These are phyloP conservation scores for Ambrosia artemisiifolia DNA, from an alignment of 129 eudicot genomes.

Conservation along the genomic window DNA sequence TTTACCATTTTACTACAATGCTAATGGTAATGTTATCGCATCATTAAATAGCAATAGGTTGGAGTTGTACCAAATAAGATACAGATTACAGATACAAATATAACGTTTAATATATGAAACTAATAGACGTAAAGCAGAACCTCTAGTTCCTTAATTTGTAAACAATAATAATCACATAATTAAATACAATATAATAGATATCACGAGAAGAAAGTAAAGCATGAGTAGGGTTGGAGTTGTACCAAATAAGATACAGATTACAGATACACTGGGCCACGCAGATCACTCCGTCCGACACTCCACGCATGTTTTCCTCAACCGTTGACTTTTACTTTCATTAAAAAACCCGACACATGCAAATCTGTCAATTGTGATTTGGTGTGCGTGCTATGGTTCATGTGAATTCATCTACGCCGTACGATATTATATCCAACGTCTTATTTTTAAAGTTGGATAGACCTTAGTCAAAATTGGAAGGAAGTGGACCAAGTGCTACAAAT, in stretches of 20 bases:
- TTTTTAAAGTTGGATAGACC: not conserved
- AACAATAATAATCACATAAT: not conserved
- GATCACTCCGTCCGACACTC: conserved; percentile 31
- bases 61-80: not conserved
- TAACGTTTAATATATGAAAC: not conserved
- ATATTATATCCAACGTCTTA: not conserved
- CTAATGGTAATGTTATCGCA: not conserved
- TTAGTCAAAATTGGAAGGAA: not conserved
- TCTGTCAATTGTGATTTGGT: not conserved
- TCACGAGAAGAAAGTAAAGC: not conserved
- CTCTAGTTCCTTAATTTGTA: not conserved
- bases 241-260: not conserved
- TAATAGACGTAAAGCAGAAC: not conserved
- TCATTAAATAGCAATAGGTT: not conserved
- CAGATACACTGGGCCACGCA: conserved; percentile 14
- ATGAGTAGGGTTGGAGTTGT: not conserved
- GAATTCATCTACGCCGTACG: not conserved
- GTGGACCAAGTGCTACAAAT: no score
- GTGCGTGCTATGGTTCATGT: not conserved
- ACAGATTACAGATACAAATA: not conserved
- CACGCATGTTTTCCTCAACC: conserved; percentile 17
- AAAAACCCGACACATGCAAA: not conserved
- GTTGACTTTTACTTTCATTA: conserved; percentile 13
- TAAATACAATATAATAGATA: not conserved
- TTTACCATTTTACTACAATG: no score